Conservation (phyloP, 805 yeast species). For the Spathaspora passalidarum region DNA sequence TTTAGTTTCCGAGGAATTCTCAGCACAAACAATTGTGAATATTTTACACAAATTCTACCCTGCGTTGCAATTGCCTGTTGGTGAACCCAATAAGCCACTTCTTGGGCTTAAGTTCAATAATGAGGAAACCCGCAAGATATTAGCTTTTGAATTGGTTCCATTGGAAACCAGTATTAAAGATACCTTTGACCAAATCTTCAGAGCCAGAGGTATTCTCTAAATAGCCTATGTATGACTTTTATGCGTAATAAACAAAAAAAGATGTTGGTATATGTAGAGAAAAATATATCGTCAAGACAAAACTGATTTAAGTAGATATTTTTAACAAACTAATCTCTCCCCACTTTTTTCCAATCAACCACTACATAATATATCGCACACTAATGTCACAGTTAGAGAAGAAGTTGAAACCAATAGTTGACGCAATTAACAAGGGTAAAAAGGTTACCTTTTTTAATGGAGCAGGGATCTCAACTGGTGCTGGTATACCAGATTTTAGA, state of each 20-base stretch:
- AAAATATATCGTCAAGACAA: too few relatives aligned
- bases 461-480: constrained; percentile 90
- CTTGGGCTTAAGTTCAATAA: constrained; percentile 8
- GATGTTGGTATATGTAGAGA: too few relatives aligned
- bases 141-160: constrained; percentile 20
- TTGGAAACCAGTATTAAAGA: constrained; percentile 25
- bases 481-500: constrained; percentile 95
- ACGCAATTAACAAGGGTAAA: constrained; percentile 28
- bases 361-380: not conserved
- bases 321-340: too few relatives aligned
- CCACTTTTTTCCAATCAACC: not conserved
- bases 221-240: not conserved
- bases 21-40: constrained; percentile 17
- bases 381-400: constrained; percentile 1
- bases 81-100: constrained; percentile 12
- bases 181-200: constrained; percentile 19
- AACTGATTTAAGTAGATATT: too few relatives aligned
- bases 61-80: constrained; percentile 16
- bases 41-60: constrained; percentile 22
- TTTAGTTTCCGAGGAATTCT: constrained; percentile 14
- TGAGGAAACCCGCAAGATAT: constrained; percentile 15
- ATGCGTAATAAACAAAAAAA: too few relatives aligned
- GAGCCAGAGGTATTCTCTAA: constrained; percentile 1
- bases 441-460: constrained; percentile 74
- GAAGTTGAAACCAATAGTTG: constrained; percentile 22